Base-by-base conservation (phyloP, 1,284 basidiomycete genomes). In the Kalmanozyma brasiliensis region DNA sequence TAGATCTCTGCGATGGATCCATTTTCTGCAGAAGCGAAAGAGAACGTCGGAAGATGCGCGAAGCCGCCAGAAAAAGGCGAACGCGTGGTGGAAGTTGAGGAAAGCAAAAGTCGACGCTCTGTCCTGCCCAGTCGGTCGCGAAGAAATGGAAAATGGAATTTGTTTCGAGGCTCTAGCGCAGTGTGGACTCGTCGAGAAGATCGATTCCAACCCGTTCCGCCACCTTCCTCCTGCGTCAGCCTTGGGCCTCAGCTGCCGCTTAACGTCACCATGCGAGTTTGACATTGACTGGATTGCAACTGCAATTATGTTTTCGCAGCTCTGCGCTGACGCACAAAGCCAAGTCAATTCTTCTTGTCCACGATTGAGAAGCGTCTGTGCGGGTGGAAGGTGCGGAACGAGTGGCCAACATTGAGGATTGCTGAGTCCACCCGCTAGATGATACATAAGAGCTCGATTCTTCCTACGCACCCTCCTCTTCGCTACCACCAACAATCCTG, bases 161-260 rank as follows among this genome's bases (percentile, higher is more conserved):
- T 45, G 41, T 40, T 17, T n/a, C 8, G 4, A 20, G 36, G 51
- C 58, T 47, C 48, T 47, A 32, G 29, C 37, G 9, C 49, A 41
- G 53, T 52, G 20, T 23, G 17, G 6, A 14, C 8, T 7, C 1
- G 3, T 13, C 48, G 7, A 30, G 32, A 52, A 46, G 46, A 43
- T 45, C 37, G 26, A 42, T 67, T 67, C 64, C 52, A 59, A 51
- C 38, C 36, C 38, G 32, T 66, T 66, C 63, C 41, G 29, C 57
- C 35, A 40, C 45, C 64, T 67, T 67, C 64, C 57, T 49, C 29
- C 13, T 41, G 64, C 64, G 64, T 67, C 52, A 33, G 33, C 29
- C 41, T 67, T 57, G 53, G 19, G 35, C 32, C 36, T 40, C 52
- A 34, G 2, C 2, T 30, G 55, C 29, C 23, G 5, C 14, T 36